phyloP scores from a whole-genome alignment of 78 protist species.

The Planoprotostelium fungivorum region DNA sequence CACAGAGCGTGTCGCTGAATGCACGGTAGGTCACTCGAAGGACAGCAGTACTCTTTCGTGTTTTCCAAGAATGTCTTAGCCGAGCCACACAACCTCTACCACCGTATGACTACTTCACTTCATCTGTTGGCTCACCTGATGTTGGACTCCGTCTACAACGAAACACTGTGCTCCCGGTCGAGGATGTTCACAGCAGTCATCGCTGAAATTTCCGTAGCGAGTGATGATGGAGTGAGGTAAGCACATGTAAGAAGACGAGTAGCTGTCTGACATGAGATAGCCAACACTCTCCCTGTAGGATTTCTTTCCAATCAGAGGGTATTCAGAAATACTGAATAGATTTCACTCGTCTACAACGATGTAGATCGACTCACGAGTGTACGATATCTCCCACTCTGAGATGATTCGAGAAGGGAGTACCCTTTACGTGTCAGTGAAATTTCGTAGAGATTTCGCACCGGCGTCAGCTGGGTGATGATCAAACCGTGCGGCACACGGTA shows the following conservation, averaged over 20 bases:
- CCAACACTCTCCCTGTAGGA: background rate
- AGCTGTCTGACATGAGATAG: background rate
- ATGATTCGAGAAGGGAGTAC: background rate
- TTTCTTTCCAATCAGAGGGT: no score
- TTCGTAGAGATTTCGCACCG: background rate
- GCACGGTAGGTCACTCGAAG: background rate
- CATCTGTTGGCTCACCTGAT: background rate
- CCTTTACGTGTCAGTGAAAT: no score
- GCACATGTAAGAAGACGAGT: background rate
- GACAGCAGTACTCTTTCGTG: background rate
- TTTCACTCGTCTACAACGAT: no score
- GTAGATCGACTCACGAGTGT: no score
- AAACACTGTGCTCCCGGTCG: background rate
- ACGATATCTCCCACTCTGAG: background rate
- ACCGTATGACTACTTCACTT: background rate
- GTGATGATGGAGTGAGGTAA: background rate
- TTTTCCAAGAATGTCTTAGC: background rate
- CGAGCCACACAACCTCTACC: background rate
- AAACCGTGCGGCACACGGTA: background rate
- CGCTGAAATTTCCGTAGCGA: background rate
- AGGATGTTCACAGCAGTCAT: background rate
- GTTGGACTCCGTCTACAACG: background rate
- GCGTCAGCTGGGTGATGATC: background rate
- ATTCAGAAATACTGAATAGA: no score
- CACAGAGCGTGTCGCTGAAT: background rate